Evolutionary conservation across 1,139 yeast species (phyloP), one percentile per base, ranked within the genome.

Genomic region (Yamadazyma taylorii): DNA sequence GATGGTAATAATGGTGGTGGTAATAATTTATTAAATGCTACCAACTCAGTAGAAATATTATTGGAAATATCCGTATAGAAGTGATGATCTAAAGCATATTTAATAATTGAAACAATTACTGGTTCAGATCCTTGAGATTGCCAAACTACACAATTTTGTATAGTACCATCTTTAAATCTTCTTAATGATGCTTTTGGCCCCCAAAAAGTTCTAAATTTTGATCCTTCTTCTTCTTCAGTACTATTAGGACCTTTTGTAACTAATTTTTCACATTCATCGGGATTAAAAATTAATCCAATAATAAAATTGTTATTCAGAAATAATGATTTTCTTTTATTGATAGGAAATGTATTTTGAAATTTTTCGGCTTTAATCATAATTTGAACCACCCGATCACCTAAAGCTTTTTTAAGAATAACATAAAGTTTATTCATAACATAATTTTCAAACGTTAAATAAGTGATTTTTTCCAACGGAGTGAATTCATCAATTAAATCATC

Each of bases 141-240:
- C 97, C 97, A 92, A 24, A 88, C 83, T 37, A 92, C 95, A 60
- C 96, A 85, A 60, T 92, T 94, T 45, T 79, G 81, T 44, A 94
- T 88, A 3, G 83, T 70, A 23, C 97, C 97, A 59, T 90, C 96
- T 56, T 82, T 84, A 64, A 90, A 94, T 56, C 95, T 78, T 66
- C 99, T 79, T 42, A 92, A 70, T 12, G 95, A 88, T 0, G 95
- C 81, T 50, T 78, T 82, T 11, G 75, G 57, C 3, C 97, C 97
- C 99, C 98, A 94, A 56, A 92, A 90, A 4, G 79, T 68, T 49
- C 87, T 78, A 65, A 94, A 92, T 38, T 74, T 71, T 7, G 68
- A 57, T 5, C 83, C 80, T 23, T 74, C 81, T 33, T 78, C 81
- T 22, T 69, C 71, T 30, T 74, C 78, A 34, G 77, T 78, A 35